phyloP scores from a whole-genome alignment of 192 early-diverging fungal species.

The Podochytrium sp. region DNA sequence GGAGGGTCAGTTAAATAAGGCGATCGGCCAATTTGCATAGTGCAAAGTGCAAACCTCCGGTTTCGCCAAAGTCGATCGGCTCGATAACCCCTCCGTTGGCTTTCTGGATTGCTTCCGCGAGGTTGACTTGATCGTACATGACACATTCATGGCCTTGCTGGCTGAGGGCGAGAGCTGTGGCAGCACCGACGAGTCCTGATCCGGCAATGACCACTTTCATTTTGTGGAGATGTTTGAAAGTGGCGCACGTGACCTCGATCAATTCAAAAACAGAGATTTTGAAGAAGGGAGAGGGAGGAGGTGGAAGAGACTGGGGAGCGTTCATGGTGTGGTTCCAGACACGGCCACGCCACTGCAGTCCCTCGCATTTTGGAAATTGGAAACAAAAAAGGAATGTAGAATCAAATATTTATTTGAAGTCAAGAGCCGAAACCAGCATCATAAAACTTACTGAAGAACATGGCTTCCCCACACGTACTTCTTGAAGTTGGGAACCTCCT shows the following conservation, averaged over 20 bases:
- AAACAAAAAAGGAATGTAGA: no score
- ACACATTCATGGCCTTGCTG: neutral
- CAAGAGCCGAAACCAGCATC: no score
- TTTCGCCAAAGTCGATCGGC: slow-evolving; percentile 15
- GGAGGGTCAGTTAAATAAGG: neutral
- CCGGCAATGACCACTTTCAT: slow-evolving; percentile 22
- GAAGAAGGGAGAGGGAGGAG: no score
- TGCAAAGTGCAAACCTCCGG: slow-evolving; percentile 21
- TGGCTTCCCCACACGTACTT: neutral
- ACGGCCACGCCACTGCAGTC: no score
- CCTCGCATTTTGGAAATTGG: no score
- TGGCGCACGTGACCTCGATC: no score
- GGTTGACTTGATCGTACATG: slow-evolving; percentile 24
- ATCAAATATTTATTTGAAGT: no score
- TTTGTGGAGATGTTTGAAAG: neutral
- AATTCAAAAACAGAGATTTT: no score
- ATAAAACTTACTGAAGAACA: neutral
- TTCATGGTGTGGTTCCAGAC: no score
- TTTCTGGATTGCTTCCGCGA: neutral
- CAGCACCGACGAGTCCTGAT: slow-evolving; percentile 21
- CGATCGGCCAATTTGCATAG: no score
- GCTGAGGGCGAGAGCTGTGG: slow-evolving; percentile 16
- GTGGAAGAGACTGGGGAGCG: no score
- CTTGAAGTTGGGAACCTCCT: neutral
- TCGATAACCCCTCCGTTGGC: neutral